phyloP scores from a whole-genome alignment of 805 yeast genomes.

The Wickerhamiella domercqiae region DNA sequence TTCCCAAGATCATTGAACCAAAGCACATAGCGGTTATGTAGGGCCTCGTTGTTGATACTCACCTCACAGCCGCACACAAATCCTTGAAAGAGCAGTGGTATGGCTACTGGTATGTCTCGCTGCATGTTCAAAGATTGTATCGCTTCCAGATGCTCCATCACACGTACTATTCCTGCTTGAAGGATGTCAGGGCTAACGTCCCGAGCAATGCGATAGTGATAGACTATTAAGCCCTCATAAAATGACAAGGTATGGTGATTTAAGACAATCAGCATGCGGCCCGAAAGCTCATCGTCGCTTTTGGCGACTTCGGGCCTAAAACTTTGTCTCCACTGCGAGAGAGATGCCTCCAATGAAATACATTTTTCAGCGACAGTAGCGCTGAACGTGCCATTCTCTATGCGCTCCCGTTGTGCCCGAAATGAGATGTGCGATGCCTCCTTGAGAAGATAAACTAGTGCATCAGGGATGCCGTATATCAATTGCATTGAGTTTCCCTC shows the following conservation, averaged over 20 bases:
- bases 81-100: slow-evolving; percentile 80
- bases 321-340: slow-evolving; percentile 56
- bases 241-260: slow-evolving; percentile 64
- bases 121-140: slow-evolving; percentile 37
- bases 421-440: slow-evolving; percentile 56
- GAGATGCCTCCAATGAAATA: slow-evolving; percentile 32
- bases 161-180: slow-evolving; percentile 47
- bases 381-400: slow-evolving; percentile 12
- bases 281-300: slow-evolving; percentile 14
- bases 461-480: slow-evolving; percentile 70
- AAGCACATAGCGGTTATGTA: slow-evolving; percentile 50
- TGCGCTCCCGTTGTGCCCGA: slow-evolving; percentile 38
- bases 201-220: slow-evolving; percentile 50
- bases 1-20: slow-evolving; percentile 40
- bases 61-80: slow-evolving; percentile 71
- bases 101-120: slow-evolving; percentile 36
- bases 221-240: slow-evolving; percentile 54
- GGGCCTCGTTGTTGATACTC: slow-evolving; percentile 35
- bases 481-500: slow-evolving; percentile 48
- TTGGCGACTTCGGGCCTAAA: slow-evolving; percentile 25
- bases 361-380: slow-evolving; percentile 12
- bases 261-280: slow-evolving; percentile 47
- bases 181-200: slow-evolving; percentile 38
- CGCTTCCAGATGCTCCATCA: slow-evolving; percentile 46
- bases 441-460: slow-evolving; percentile 55